Base-by-base conservation (phyloP, 495 filamentous ascomycete genomes). In the Apiosordaria backusii region DNA sequence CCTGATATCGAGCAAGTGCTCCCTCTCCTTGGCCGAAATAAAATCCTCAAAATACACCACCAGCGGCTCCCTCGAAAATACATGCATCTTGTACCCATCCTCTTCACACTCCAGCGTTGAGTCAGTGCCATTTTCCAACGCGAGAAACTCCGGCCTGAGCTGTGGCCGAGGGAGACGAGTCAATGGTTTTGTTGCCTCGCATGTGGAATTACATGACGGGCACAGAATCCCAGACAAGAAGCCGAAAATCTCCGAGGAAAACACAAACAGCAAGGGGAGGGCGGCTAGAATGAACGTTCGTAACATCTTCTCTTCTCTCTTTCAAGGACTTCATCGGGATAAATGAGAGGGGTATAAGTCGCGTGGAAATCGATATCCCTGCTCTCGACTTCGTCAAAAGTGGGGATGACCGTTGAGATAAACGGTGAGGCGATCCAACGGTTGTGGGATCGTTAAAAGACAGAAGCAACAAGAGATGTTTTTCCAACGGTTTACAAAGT, bases 11-110 rank as follows among this genome's bases (percentile, higher is more conserved):
- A 82, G 67, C 19, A 82, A 64, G 63, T 82, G 79, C 7, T 65
- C 60, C 57, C 75, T 71, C 60, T 82, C 80, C 4, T 70, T 67
- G 16, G 27, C 24, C 3, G 72, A 68, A 45, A 83, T 35, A 50
- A 83, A 82, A 58, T 78, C 74, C 70, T 83, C 80, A 22, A 83
- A 71, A 63, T 83, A 83, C 6, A 83, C 67, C 1, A 82, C 80
- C 25, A 82, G 64, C 19, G 79, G 80, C 35, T 75, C 79, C 61
- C 79, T 73, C 10, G 75, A 79, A 57, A 76, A 76, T 22, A 83
- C 68, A 62, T 81, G 78, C 21, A 80, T 73, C 0, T 70, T 71
- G 67, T 80, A 81, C 9, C 68, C 65, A 57, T 78, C 72, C 1
- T 66, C 68, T 6, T 68, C 60, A 35, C 80, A 83, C 16, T 65